Evolutionary conservation across 495 filamentous ascomycete species (phyloP).

Genomic region (Niebla homalea): DNA sequence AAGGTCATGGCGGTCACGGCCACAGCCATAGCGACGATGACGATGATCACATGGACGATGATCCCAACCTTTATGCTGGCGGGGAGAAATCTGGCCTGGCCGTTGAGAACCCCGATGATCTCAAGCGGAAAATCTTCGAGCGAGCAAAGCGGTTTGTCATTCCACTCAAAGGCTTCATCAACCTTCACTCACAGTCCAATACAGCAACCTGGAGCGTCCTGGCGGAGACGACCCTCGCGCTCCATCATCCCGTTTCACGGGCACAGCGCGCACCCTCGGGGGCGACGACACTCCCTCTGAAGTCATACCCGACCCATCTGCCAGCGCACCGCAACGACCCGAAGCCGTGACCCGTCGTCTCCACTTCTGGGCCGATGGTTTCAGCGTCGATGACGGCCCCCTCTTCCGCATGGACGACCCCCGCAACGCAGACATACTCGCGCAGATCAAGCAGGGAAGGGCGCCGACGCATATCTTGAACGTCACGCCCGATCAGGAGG

Average conservation of each 20-base stretch:
- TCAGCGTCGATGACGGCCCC: conserved; percentile 90
- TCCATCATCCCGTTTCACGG: conserved; percentile 57
- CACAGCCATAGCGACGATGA: conserved; percentile 45
- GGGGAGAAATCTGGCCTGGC: conserved; percentile 95
- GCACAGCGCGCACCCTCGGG: conserved; percentile 74
- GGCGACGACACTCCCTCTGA: conserved; percentile 75
- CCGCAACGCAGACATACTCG: conserved; percentile 63
- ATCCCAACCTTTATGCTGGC: conserved; percentile 80
- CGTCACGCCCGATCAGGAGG: conserved; percentile 68
- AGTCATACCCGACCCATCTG: conserved; percentile 51
- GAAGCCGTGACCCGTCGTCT: conserved; percentile 53
- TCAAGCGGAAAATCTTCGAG: conserved; percentile 65
- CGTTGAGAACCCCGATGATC: conserved; percentile 75
- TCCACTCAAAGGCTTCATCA: not conserved
- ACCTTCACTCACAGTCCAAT: not conserved
- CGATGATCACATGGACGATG: conserved; percentile 46
- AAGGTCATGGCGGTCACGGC: conserved; percentile 43
- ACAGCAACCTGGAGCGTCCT: conserved; percentile 45
- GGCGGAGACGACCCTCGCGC: conserved; percentile 38
- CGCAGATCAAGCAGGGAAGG: conserved; percentile 73
- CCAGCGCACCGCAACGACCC: conserved; percentile 27
- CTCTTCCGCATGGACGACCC: conserved; percentile 83
- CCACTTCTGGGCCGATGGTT: conserved; percentile 88
- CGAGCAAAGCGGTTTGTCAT: conserved; percentile 59
- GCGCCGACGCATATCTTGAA: conserved; percentile 85